Conservation (phyloP, 495 filamentous ascomycete genomes). For the Staphylotrichum tortipilum region DNA sequence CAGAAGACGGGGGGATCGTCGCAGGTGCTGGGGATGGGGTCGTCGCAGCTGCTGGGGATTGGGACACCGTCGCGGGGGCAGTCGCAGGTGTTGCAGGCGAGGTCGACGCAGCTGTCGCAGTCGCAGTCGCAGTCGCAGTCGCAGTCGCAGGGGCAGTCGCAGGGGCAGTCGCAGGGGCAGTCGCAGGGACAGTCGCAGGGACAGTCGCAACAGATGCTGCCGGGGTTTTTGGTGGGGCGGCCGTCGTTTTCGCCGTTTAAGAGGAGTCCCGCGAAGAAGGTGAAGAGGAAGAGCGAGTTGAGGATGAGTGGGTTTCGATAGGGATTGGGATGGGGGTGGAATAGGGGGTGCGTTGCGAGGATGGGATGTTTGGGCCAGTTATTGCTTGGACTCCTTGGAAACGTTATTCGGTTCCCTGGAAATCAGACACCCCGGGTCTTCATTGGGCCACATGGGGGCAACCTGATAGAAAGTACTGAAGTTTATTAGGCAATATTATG, state of each 20-base stretch:
- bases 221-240: slow-evolving; percentile 9
- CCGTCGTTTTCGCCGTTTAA: slow-evolving; percentile 8
- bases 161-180: slow-evolving; percentile 3
- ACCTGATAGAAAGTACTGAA: no score
- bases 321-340: neutral
- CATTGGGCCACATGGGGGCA: no score
- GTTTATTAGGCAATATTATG: no score
- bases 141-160: neutral
- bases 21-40: neutral
- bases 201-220: no score
- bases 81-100: slow-evolving; percentile 3
- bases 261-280: slow-evolving; percentile 9
- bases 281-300: slow-evolving; percentile 15
- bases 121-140: neutral
- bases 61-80: no score
- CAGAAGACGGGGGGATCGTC: neutral
- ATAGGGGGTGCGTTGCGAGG: neutral
- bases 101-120: slow-evolving; percentile 10
- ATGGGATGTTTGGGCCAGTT: no score
- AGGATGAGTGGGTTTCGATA: slow-evolving; percentile 17
- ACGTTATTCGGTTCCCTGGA: no score
- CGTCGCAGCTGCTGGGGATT: neutral
- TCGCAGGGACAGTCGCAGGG: slow-evolving; percentile 11
- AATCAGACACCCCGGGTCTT: no score
- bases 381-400: no score